These are phyloP conservation scores for Agaricus blazei DNA, from an alignment of 768 basidiomycete species.

Conservation along the genomic window DNA sequence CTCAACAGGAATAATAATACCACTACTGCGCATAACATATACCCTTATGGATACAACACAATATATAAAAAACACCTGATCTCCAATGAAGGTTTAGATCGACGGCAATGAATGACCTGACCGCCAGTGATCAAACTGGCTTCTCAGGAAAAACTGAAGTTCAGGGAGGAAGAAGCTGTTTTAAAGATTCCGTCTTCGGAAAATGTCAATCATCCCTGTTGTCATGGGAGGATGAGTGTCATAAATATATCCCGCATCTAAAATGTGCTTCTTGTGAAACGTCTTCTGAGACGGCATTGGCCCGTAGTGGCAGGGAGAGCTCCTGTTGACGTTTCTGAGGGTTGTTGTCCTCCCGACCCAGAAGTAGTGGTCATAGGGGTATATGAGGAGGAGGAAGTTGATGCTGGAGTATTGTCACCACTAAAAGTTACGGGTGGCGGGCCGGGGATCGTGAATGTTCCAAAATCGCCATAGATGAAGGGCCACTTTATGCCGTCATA, in stretches of 20 bases:
- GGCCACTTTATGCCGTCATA: constrained; percentile 29
- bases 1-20: background rate
- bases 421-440: constrained; percentile 28
- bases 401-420: constrained; percentile 13
- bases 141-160: constrained; percentile 4
- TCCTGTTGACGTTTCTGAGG: constrained; percentile 4
- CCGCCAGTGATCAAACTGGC: constrained; percentile 4
- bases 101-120: background rate
- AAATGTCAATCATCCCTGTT: background rate
- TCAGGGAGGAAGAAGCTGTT: background rate
- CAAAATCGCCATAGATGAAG: constrained; percentile 29
- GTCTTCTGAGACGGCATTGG: constrained; percentile 15
- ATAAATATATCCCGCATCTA: background rate
- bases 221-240: background rate
- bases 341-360: constrained; percentile 4
- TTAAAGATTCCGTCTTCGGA: constrained; percentile 9
- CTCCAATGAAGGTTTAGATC: constrained; percentile 3
- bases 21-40: background rate
- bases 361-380: constrained; percentile 5
- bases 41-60: background rate
- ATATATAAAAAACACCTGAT: background rate
- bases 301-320: background rate
- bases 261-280: background rate
- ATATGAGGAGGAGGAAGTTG: background rate
- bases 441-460: constrained; percentile 31